Evolutionary conservation across 768 basidiomycete species (phyloP).

Genomic region (Crepidotus variabilis): DNA sequence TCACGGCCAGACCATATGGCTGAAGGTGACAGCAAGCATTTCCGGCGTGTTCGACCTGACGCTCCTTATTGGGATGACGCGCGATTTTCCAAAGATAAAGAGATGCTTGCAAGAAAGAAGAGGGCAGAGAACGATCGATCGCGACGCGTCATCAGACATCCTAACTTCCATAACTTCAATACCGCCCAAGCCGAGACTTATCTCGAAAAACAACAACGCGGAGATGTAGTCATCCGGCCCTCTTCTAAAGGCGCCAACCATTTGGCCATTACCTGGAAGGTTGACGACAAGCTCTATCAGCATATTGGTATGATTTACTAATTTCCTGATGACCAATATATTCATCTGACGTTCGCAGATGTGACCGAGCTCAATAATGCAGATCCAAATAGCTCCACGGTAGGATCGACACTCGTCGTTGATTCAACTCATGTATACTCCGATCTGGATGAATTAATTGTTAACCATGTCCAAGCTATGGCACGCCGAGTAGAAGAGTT

Average conservation of each 20-base stretch:
- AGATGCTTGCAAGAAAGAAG: conserved; percentile 79
- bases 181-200: conserved; percentile 85
- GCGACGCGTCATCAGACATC: conserved; percentile 91
- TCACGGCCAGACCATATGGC: conserved; percentile 57
- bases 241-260: conserved; percentile 93
- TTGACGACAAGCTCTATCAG: conserved; percentile 92
- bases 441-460: conserved; percentile 95
- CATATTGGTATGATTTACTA: conserved; percentile 74
- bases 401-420: conserved; percentile 64
- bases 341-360: conserved; percentile 40
- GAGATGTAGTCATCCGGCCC: conserved; percentile 94
- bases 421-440: conserved; percentile 80
- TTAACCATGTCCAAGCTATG: conserved; percentile 95
- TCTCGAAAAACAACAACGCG: conserved; percentile 85
- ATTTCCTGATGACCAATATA: background rate
- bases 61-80: conserved; percentile 65
- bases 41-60: conserved; percentile 41
- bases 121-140: conserved; percentile 75
- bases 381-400: conserved; percentile 64
- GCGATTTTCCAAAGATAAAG: conserved; percentile 64
- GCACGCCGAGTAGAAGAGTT: conserved; percentile 91
- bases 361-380: conserved; percentile 72
- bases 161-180: conserved; percentile 96
- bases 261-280: conserved; percentile 98
- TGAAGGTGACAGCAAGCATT: conserved; percentile 60